phyloP scores from a whole-genome alignment of 2,329 filamentous ascomycete genomes.

The Fusarium anthophilum region DNA sequence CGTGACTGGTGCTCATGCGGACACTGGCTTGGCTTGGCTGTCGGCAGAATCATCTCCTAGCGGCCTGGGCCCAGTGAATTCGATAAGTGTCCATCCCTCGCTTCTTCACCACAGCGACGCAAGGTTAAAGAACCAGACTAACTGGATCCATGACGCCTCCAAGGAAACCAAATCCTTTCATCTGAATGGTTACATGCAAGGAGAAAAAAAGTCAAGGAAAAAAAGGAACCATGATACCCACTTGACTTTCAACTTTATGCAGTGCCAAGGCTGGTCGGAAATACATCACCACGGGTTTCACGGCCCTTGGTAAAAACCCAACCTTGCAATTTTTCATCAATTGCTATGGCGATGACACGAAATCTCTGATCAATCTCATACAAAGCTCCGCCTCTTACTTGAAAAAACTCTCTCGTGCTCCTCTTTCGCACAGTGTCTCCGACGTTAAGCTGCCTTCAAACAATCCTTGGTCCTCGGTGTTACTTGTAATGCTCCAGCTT shows the following conservation, averaged over 20 bases:
- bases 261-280: slow-evolving; percentile 27
- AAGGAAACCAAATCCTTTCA: slow-evolving; percentile 14
- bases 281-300: slow-evolving; percentile 23
- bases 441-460: slow-evolving; percentile 21
- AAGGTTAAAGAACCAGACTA: slow-evolving; percentile 12
- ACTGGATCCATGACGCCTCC: slow-evolving; percentile 36
- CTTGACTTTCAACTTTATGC: slow-evolving; percentile 16
- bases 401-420: slow-evolving; percentile 9
- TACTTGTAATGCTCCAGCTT: slow-evolving; percentile 18
- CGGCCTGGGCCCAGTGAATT: slow-evolving; percentile 8
- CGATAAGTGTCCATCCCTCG: slow-evolving; percentile 28
- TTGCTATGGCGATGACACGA: slow-evolving; percentile 28
- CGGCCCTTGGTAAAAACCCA: neutral
- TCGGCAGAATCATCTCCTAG: slow-evolving; percentile 20
- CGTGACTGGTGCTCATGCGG: slow-evolving; percentile 22
- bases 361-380: slow-evolving; percentile 21
- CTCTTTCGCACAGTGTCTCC: slow-evolving; percentile 21
- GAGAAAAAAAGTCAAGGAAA: neutral
- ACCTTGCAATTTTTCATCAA: slow-evolving; percentile 30
- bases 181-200: slow-evolving; percentile 13
- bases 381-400: slow-evolving; percentile 13
- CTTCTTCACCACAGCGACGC: slow-evolving; percentile 40
- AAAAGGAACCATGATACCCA: slow-evolving; percentile 10
- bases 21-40: slow-evolving; percentile 9
- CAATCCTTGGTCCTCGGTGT: slow-evolving; percentile 20